phyloP scores from a whole-genome alignment of 306 rosid species.

The Herpetospermum pedunculosum region DNA sequence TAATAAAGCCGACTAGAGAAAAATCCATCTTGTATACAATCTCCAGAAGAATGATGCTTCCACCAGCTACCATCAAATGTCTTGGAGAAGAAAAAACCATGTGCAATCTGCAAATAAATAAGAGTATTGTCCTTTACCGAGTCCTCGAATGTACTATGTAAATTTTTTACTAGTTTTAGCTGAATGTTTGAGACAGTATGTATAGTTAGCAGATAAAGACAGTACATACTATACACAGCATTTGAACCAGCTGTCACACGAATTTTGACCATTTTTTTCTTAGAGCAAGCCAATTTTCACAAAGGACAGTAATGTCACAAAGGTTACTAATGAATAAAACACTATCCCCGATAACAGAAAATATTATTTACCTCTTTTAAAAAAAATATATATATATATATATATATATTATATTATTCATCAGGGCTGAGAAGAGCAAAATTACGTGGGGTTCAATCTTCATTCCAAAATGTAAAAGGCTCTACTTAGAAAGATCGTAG shows the following conservation, averaged over 20 bases:
- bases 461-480: neutral
- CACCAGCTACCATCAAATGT: conserved; percentile 87
- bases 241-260: neutral
- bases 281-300: neutral
- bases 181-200: neutral
- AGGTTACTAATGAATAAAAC: neutral
- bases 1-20: conserved; percentile 60
- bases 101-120: conserved; percentile 55
- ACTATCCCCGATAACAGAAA: neutral
- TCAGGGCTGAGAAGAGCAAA: neutral
- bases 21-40: conserved; percentile 72
- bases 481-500: neutral
- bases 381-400: neutral
- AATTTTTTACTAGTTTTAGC: neutral
- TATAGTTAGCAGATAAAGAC: neutral
- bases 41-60: conserved; percentile 80
- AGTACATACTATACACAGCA: neutral
- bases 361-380: neutral
- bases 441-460: neutral
- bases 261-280: neutral
- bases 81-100: conserved; percentile 96
- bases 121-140: neutral
- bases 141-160: neutral
- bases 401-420: too few relatives aligned
- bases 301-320: neutral